A percentile compares a stretch with the other conserved stretches of the same genome.
Conservation (phyloP, 2,329 filamentous ascomycete genomes). For the Aureobasidium sp. region DNA sequence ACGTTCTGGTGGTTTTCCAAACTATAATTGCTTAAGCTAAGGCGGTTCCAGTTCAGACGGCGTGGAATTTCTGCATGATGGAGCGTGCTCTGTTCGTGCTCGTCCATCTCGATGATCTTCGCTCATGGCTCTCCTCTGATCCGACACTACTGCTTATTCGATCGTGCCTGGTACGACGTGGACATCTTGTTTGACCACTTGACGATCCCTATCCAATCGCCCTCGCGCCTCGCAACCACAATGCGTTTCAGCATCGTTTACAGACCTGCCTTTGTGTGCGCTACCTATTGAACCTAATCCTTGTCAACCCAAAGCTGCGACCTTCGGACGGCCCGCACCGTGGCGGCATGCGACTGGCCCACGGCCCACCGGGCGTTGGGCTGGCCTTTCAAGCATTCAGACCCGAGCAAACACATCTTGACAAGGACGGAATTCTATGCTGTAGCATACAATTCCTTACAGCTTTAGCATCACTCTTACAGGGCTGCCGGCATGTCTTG, state of each 20-base stretch:
- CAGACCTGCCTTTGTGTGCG: background rate
- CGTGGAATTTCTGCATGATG: background rate
- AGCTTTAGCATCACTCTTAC: too few species aligned
- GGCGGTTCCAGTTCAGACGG: constrained; percentile 4
- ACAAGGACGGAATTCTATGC: background rate
- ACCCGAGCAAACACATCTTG: background rate
- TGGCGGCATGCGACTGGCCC: background rate
- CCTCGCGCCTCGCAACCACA: background rate
- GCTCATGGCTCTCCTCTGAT: background rate
- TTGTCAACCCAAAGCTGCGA: background rate
- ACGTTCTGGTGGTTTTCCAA: constrained; percentile 3
- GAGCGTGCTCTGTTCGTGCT: constrained; percentile 11
- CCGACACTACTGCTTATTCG: constrained; percentile 1
- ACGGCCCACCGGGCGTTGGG: background rate
- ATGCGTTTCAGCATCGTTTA: background rate
- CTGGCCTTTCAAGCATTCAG: background rate
- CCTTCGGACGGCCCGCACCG: constrained; percentile 5
- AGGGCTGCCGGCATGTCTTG: too few species aligned
- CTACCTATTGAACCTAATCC: constrained; percentile 6
- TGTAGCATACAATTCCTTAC: too few species aligned
- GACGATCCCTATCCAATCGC: too few species aligned
- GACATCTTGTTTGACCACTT: background rate
- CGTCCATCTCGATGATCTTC: background rate
- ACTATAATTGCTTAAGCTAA: constrained; percentile 11
- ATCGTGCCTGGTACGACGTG: background rate